Conservation (phyloP, 2,329 filamentous ascomycete genomes). For the Phoma sp. region DNA sequence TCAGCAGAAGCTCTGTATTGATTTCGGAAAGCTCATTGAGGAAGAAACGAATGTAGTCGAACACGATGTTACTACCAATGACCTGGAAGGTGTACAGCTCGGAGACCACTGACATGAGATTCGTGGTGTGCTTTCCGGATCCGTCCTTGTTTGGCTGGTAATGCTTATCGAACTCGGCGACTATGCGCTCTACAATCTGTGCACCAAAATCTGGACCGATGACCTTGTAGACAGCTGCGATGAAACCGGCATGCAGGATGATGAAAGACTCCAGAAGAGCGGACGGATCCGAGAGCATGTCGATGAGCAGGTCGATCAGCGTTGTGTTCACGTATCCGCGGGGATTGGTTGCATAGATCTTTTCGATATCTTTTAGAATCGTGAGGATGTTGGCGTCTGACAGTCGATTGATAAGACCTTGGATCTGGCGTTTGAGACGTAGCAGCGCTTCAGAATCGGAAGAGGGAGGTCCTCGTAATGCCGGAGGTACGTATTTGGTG, state of each 20-base stretch:
- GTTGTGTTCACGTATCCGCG: conserved; percentile 87
- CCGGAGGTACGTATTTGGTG: conserved; percentile 86
- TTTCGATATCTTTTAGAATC: conserved; percentile 81
- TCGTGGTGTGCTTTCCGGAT: conserved; percentile 66
- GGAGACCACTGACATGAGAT: conserved; percentile 81
- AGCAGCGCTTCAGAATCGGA: conserved; percentile 70
- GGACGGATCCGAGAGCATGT: conserved; percentile 79
- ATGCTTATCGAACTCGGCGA: conserved; percentile 73
- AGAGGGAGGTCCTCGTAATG: conserved; percentile 68
- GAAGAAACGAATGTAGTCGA: conserved; percentile 86
- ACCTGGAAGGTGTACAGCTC: conserved; percentile 94
- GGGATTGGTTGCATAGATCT: conserved; percentile 81
- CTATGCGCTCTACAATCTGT: conserved; percentile 78
- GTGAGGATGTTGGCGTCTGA: conserved; percentile 89
- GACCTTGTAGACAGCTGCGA: conserved; percentile 84
- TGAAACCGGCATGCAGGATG: conserved; percentile 87
- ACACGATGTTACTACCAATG: conserved; percentile 80
- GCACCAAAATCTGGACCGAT: conserved; percentile 90
- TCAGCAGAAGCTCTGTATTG: conserved; percentile 86
- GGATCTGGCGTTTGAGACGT: conserved; percentile 77
- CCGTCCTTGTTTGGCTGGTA: conserved; percentile 56
- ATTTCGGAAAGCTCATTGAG: conserved; percentile 77
- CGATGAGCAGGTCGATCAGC: conserved; percentile 76
- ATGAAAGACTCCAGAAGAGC: conserved; percentile 86
- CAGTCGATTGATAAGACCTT: conserved; percentile 89